phyloP scores from a whole-genome alignment of 257 asterid species.

The Salvia miltiorrhiza region DNA sequence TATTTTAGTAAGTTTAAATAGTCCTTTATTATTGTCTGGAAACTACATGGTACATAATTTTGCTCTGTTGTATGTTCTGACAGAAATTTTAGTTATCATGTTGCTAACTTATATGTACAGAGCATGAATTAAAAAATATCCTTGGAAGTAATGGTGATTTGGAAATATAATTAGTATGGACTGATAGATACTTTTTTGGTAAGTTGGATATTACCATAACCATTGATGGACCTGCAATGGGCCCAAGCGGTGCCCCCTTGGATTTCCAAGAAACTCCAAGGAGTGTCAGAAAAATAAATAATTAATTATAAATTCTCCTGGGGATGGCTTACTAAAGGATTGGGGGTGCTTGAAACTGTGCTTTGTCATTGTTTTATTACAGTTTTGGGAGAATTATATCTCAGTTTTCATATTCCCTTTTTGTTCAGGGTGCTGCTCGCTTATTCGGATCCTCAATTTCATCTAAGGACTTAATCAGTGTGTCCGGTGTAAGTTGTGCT shows the following conservation, averaged over 20 bases:
- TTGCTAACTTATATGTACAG: conserved; percentile 3
- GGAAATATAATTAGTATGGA: background rate
- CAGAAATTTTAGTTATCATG: background rate
- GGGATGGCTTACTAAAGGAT: no score
- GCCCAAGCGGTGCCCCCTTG: no score
- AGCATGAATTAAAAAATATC: background rate
- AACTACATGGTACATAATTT: background rate
- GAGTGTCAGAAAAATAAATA: no score
- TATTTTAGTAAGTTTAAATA: background rate
- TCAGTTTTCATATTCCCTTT: conserved; percentile 14
- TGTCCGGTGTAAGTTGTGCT: conserved; percentile 77
- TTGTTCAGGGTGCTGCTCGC: conserved; percentile 93
- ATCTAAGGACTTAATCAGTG: conserved; percentile 72
- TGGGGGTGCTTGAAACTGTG: background rate
- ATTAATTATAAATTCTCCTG: no score
- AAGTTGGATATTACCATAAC: background rate
- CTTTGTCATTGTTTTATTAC: background rate
- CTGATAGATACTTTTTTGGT: background rate
- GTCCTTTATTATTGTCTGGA: background rate
- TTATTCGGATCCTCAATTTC: conserved; percentile 88
- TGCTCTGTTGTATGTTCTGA: background rate
- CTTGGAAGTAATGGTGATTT: background rate
- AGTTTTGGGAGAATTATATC: background rate
- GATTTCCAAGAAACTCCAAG: no score
- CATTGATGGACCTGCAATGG: no score